phyloP scores from a whole-genome alignment of 2,329 filamentous ascomycete genomes.

The Nigrospora osmanthi region DNA sequence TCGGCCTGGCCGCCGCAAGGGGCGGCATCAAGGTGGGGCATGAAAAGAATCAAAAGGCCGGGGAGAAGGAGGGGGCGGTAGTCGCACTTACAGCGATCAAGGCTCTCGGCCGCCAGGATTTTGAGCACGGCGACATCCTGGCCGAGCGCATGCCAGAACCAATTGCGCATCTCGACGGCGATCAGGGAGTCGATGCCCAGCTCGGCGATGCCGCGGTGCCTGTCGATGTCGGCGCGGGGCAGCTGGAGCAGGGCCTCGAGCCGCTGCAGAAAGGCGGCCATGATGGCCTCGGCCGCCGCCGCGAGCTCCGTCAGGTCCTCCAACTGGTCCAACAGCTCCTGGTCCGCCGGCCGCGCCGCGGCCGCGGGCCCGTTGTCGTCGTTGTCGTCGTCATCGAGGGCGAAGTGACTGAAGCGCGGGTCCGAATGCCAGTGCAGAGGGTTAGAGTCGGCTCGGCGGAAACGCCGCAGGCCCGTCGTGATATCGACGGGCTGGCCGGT shows the following conservation, averaged over 20 bases:
- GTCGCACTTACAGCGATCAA: slow-evolving; percentile 12
- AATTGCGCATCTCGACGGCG: slow-evolving; percentile 30
- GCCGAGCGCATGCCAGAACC: slow-evolving; percentile 25
- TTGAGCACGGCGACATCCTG: slow-evolving; percentile 22
- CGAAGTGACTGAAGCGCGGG: slow-evolving; percentile 33
- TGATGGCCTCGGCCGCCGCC: slow-evolving; percentile 16
- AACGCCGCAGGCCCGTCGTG: slow-evolving; percentile 32
- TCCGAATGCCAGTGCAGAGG: slow-evolving; percentile 34
- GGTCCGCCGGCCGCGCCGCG: slow-evolving; percentile 1
- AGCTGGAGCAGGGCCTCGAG: slow-evolving; percentile 24
- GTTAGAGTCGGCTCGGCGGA: slow-evolving; percentile 16
- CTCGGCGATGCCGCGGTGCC: slow-evolving; percentile 23
- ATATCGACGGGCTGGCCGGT: slow-evolving; percentile 21
- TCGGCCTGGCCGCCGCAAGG: too few relatives aligned
- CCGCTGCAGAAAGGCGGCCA: slow-evolving; percentile 16
- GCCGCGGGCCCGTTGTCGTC: slow-evolving; percentile 2
- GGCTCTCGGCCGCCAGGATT: slow-evolving; percentile 17
- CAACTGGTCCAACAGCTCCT: slow-evolving; percentile 20
- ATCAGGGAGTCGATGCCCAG: slow-evolving; percentile 33
- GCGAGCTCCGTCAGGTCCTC: slow-evolving; percentile 9
- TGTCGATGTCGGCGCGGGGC: slow-evolving; percentile 16
- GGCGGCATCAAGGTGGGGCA: not conserved
- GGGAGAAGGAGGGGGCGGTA: not conserved
- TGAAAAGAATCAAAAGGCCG: not conserved
- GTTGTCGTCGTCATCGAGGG: slow-evolving; percentile 7